Base-by-base conservation (phyloP, 805 yeast species). In the Metschnikowia noctiluminum region DNA sequence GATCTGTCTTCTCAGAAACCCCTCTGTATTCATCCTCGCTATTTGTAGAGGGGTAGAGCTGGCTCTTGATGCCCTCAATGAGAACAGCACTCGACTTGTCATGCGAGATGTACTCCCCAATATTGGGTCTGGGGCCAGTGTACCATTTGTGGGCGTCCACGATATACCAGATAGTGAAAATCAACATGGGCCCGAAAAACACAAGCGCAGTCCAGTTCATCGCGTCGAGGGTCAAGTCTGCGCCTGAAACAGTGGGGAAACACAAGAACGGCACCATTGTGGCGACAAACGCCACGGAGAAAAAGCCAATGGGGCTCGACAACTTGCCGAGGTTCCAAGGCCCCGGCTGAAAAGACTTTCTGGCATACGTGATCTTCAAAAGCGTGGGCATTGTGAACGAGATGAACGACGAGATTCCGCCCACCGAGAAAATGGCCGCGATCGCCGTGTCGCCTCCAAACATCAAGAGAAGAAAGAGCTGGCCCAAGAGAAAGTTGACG, bases 381-480 rank as follows among this genome's bases (percentile, higher is more conserved):
- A 80, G 57, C 15, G 83, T 79, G 12, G 89, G 89, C 56, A 80
- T 69, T n/a, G 80, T 74, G 65, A 84, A 84, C 2, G 89, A 83
- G 49, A 84, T 74, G 58, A 82, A 82, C 0, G 85, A 80, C 13
- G 85, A 79, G 59, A 84, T 82, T 38, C 87, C 88, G 31, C 87
- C 87, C 42, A 84, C 86, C 1, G 87, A 81, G 68, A 84, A 84
- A 52, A 83, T 82, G 40, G 89, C 89, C 28, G 78, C 82, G 55
- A 84, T 80, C 42, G 89, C 85, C 15, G 77, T 73, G 50, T 79
- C 82, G 37, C 86, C 86, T 32, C 84, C 84, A 63, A 84, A 81
- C 62, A 83, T 75, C 52, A 81, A 72, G 48, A 80, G 71, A 52
- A 82, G 68, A 21, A 81, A 67, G 21, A 81, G 71, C 58, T 80